Evolutionary conservation across 2,329 filamentous ascomycete species (phyloP), one percentile per base, ranked within the genome.

Genomic region (Clonostachys sp.): DNA sequence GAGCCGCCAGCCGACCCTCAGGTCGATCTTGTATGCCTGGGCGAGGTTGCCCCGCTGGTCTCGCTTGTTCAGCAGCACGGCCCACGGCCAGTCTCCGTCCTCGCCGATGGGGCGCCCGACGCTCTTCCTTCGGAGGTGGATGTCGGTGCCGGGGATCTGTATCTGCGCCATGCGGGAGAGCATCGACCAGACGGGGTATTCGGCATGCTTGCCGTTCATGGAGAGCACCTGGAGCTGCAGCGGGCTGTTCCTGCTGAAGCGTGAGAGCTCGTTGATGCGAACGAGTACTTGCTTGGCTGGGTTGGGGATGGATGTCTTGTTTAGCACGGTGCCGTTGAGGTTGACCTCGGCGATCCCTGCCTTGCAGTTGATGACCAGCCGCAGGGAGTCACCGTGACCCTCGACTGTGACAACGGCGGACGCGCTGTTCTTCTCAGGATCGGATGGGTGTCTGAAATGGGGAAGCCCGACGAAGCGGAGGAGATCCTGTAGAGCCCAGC

Each of bases 381-480:
- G 53, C 30, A 65, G 42, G 2, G 40, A 47, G 7, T 57, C 46
- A 12, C 58, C 50, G 2, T 57, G 60, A 1, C 57, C 50, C 9
- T 57, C 54, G 34, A 50, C 55, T 14, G 16, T 40, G 10, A 43
- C 24, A 10, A 30, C 24, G 24, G 24, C 24, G 24, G 24, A 30
- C 8, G 24, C 24, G 9, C 8, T 30, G 24, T 9, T 30, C 24
- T 30, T 30, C 24, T 30, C 24, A 9, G 24, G 24, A 54, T 89
- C 86, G 16, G 75, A 75, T 1, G 85, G 84, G 43, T 86, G 70
- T 48, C 75, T 73, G 67, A 89, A 89, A 60, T 84, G 86, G n/a
- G 83, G 78, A 53, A 88, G 81, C 53, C 80, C 80, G 46, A 81
- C 75, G 65, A 89, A 88, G 24, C 83, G 80, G 34, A 89, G 70